phyloP scores from a whole-genome alignment of 225 moss, liverwort and hornwort species.

The Marchantia polymorpha region DNA sequence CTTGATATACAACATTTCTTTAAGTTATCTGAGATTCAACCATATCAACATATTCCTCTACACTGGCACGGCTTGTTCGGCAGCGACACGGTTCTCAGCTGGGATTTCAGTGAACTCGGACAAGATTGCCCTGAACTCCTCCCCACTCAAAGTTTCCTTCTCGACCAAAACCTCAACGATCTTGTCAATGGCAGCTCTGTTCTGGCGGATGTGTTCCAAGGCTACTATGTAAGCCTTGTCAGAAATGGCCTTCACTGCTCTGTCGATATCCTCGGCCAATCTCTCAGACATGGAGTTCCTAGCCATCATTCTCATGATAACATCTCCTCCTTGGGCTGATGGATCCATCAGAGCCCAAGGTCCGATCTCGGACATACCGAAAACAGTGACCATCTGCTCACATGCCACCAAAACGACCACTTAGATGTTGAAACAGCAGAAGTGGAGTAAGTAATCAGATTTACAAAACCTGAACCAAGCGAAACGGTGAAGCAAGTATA shows the following conservation, averaged over 20 bases:
- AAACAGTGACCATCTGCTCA: constrained; percentile 88
- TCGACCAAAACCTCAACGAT: constrained; percentile 84
- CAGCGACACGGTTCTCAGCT: constrained; percentile 54
- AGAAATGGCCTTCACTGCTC: constrained; percentile 83
- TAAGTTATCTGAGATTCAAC: background rate
- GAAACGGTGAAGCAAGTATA: background rate
- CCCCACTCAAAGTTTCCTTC: constrained; percentile 76
- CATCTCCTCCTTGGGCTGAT: constrained; percentile 89
- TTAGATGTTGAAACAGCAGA: no score
- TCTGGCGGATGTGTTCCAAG: constrained; percentile 65
- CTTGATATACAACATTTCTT: constrained; percentile 17
- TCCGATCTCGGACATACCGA: constrained; percentile 97
- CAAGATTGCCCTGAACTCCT: constrained; percentile 77
- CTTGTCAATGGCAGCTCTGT: constrained; percentile 82
- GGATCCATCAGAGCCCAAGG: constrained; percentile 99
- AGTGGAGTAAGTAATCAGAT: background rate
- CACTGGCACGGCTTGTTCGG: constrained; percentile 60
- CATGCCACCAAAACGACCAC: no score
- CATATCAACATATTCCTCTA: constrained; percentile 19
- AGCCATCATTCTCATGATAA: constrained; percentile 99
- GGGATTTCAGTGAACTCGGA: constrained; percentile 85
- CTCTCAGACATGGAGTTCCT: constrained; percentile 93
- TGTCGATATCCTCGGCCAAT: constrained; percentile 88
- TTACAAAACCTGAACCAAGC: background rate
- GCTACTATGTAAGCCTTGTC: constrained; percentile 80